phyloP scores from a whole-genome alignment of 2,329 filamentous ascomycete species.

The Talaromyces sp. region DNA sequence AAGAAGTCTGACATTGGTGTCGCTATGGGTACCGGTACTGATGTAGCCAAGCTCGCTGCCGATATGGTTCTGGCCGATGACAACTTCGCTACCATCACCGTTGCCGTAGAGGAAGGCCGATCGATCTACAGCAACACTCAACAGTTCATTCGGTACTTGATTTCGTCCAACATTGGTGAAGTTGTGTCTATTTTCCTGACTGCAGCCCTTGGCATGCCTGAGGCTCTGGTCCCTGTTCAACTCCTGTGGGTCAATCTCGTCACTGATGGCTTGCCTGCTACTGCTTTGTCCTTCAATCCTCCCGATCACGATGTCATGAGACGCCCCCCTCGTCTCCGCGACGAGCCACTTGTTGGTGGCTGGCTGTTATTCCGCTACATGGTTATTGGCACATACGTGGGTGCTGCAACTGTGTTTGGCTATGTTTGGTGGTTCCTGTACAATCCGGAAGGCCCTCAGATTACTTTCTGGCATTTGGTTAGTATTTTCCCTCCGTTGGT shows the following conservation, averaged over 20 bases:
- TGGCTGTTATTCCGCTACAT: conserved; percentile 99
- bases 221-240: conserved; percentile 95
- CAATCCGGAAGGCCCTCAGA: conserved; percentile 85
- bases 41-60: conserved; percentile 92
- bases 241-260: conserved; percentile 98
- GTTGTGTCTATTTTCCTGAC: conserved; percentile 99
- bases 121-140: conserved; percentile 99
- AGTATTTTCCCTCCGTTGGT: conserved; percentile 36
- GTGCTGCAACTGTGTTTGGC: conserved; percentile 89
- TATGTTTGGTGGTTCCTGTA: conserved; percentile 99
- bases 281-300: conserved; percentile 95
- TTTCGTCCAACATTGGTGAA: conserved; percentile 98
- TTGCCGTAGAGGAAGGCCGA: conserved; percentile 93
- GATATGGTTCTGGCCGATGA: conserved; percentile 99
- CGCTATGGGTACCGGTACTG: conserved; percentile 96
- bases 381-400: conserved; percentile 93
- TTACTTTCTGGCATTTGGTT: conserved; percentile 82
- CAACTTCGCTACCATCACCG: conserved; percentile 97
- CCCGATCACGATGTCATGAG: conserved; percentile 99
- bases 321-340: conserved; percentile 84
- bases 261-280: conserved; percentile 94
- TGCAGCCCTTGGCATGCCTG: conserved; percentile 93
- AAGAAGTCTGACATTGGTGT: conserved; percentile 99
- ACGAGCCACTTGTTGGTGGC: conserved; percentile 87
- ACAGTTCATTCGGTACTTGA: conserved; percentile 98